Base-by-base conservation (phyloP, 2,329 filamentous ascomycete genomes). In the Sporothrix pseudoabietina region DNA sequence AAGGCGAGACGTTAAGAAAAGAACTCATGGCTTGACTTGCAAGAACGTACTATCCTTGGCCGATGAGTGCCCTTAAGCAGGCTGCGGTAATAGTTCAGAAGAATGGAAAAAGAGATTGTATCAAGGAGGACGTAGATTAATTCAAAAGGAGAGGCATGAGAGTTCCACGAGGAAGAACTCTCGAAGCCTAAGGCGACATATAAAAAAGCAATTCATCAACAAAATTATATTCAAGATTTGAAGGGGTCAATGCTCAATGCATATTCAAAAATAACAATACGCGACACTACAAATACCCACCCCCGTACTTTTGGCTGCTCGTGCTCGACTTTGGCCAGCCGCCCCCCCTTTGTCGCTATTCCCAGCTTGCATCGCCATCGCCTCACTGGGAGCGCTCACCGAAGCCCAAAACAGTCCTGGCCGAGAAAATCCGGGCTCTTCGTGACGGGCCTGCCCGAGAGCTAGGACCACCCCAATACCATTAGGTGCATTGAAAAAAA, bases 381-480 rank as follows among this genome's bases (percentile, higher is more conserved):
- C 52, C 22, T 10, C 19, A 32, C 30, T 26, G 14, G 14, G 9
- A 8, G 35, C 35, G 16, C 44, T 71, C 57, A 72, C 71, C 71
- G 71, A 72, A 66, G 71, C 71, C 71, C 59, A 54, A 72, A 72
- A 66, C 47, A 55, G 71, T 32, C 22, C 44, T 35, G 47, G 59
- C 41, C 57, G 47, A 66, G 70, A 71, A 72, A 66, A 55, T 47
- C 69, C n/a, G 35, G 54, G 4, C 35, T 54, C 35, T 71, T 59
- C 57, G 55, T 54, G 57, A 71, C 69, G 69, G 69, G 57, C 69
- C 69, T 71, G 69, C 69, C 69, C 69, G 69, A 65, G 57, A 30
- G 4, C 19, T 35, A 47, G 19, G 54, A 16, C 47, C 32, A 49
- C 44, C 44, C 41, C 41, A 16, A 41, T 41, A 55, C 7, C 3